A percentile compares a stretch with the other conserved stretches of the same genome.
phyloP scores from a whole-genome alignment of 2,329 filamentous ascomycete species.

The Ascosphaera apis region DNA sequence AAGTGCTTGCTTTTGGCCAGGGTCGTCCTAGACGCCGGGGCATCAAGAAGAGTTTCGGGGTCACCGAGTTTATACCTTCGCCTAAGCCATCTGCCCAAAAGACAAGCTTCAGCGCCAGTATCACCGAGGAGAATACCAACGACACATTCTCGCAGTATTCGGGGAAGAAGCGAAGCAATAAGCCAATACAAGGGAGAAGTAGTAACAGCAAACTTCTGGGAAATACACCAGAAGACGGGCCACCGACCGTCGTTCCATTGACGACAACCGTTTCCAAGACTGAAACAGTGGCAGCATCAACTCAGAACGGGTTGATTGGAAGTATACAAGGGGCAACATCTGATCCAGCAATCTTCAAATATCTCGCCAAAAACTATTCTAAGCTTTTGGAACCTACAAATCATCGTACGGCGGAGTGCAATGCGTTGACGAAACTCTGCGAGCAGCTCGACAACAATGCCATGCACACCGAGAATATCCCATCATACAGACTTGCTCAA shows the following conservation, averaged over 20 bases:
- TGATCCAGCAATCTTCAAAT: slow-evolving; percentile 18
- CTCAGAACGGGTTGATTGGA: slow-evolving; percentile 28
- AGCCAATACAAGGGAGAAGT: slow-evolving; percentile 20
- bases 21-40: slow-evolving; percentile 23
- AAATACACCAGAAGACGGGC: slow-evolving; percentile 21
- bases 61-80: slow-evolving; percentile 20
- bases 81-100: slow-evolving; percentile 23
- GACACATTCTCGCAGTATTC: slow-evolving; percentile 28
- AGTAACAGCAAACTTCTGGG: background rate
- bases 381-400: slow-evolving; percentile 14
- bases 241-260: slow-evolving; percentile 26
- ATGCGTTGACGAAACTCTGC: slow-evolving; percentile 13
- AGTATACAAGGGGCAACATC: slow-evolving; percentile 23
- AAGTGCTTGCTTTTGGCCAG: slow-evolving; percentile 31
- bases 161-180: slow-evolving; percentile 24
- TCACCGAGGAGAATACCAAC: slow-evolving; percentile 33
- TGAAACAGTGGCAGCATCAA: slow-evolving; percentile 14
- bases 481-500: slow-evolving; percentile 29
- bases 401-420: too few relatives aligned
- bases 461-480: slow-evolving; percentile 26
- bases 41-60: slow-evolving; percentile 14
- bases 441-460: slow-evolving; percentile 31
- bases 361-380: slow-evolving; percentile 21
- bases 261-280: slow-evolving; percentile 26
- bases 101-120: slow-evolving; percentile 24